Evolutionary conservation across 23 red algal species (phyloP).

Genomic region (Gracilaria domingensis): DNA sequence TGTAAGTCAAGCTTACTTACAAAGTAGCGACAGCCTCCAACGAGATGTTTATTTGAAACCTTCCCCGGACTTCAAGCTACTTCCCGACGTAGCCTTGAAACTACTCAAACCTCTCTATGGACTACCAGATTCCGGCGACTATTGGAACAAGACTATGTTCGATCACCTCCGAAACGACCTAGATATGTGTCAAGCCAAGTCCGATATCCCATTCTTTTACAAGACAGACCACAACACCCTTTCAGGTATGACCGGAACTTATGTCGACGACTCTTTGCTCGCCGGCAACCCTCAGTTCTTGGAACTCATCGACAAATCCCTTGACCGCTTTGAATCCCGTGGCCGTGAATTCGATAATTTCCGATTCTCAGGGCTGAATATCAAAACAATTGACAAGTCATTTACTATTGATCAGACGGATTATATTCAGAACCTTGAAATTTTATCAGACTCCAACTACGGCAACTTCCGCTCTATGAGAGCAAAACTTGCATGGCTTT

Average conservation of each 20-base stretch:
- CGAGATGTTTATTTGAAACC: background rate
- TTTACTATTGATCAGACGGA: background rate
- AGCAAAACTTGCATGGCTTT: conserved; percentile 27
- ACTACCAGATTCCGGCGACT: background rate
- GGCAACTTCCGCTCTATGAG: background rate
- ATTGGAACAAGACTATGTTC: conserved; percentile 50
- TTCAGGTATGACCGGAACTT: conserved; percentile 4
- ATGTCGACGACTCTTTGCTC: conserved; percentile 47
- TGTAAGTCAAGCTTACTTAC: conserved; percentile 41
- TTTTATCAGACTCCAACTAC: background rate
- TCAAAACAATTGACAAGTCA: background rate
- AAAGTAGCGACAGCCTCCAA: background rate
- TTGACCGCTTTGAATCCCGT: conserved; percentile 7
- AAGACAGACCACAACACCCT: conserved; percentile 18
- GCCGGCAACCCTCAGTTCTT: background rate
- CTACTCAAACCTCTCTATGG: conserved; percentile 54
- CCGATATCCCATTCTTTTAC: conserved; percentile 14
- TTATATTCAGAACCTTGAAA: background rate
- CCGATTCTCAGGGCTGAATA: background rate
- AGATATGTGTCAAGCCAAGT: background rate
- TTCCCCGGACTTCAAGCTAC: background rate
- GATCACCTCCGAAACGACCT: conserved; percentile 11
- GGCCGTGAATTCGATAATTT: conserved; percentile 15
- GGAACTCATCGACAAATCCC: background rate
- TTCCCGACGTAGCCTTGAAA: background rate